Evolutionary conservation across 768 basidiomycete genomes (phyloP).

Genomic region (Basidioascus undulatus): DNA sequence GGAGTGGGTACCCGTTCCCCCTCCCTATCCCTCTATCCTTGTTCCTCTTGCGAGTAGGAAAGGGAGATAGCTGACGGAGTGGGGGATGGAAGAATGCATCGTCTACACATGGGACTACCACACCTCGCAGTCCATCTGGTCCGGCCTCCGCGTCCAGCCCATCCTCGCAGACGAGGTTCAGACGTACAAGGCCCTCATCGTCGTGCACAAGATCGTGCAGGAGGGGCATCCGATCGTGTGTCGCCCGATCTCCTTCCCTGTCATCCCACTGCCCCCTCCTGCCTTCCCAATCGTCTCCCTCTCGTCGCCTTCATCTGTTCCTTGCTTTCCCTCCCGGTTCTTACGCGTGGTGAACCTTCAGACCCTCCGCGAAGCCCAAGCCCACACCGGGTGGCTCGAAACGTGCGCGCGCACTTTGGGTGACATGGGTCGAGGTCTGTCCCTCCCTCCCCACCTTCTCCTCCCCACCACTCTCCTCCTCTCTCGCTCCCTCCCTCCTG

Average conservation of each 20-base stretch:
- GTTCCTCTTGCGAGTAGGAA: background rate
- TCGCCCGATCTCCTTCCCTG: too few relatives aligned
- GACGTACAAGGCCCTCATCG: slow-evolving; percentile 93
- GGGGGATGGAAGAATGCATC: slow-evolving; percentile 98
- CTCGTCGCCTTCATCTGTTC: too few relatives aligned
- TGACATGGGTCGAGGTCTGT: slow-evolving; percentile 49
- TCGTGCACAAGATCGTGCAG: slow-evolving; percentile 90
- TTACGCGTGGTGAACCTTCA: slow-evolving; percentile 19
- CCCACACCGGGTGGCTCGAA: slow-evolving; percentile 92
- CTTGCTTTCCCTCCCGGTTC: too few relatives aligned
- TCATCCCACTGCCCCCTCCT: too few relatives aligned
- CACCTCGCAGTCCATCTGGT: slow-evolving; percentile 93
- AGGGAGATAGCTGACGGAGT: slow-evolving; percentile 5
- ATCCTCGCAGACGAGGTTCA: slow-evolving; percentile 92
- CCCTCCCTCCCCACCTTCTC: too few relatives aligned
- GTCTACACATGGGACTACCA: slow-evolving; percentile 99
- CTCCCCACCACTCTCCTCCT: background rate
- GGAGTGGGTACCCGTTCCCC: slow-evolving; percentile 37
- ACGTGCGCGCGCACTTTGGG: slow-evolving; percentile 82
- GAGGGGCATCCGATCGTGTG: slow-evolving; percentile 84
- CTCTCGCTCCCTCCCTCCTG: background rate
- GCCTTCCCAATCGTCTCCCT: too few relatives aligned
- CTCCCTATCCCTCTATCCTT: background rate
- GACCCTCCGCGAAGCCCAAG: slow-evolving; percentile 91
- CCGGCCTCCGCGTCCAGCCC: slow-evolving; percentile 82